Conservation (phyloP, 495 filamentous ascomycete species). For the Sordaria brevicollis region DNA sequence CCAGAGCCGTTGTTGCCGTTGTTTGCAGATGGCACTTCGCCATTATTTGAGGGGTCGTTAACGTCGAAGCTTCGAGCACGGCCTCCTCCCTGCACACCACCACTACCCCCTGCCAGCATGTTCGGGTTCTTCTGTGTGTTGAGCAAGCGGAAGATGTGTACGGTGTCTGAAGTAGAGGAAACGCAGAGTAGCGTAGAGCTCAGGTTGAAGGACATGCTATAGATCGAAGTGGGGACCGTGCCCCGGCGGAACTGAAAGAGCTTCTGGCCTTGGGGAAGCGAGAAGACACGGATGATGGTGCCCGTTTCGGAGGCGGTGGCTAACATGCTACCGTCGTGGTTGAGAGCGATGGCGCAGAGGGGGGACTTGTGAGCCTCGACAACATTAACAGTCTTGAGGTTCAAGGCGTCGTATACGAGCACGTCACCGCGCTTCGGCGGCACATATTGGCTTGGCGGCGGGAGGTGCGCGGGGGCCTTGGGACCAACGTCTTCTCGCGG, state of each 20-base stretch:
- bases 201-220: slow-evolving; percentile 98
- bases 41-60: slow-evolving; percentile 31
- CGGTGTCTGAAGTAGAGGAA: slow-evolving; percentile 89
- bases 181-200: slow-evolving; percentile 89
- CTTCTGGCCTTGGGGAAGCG: slow-evolving; percentile 78
- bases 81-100: slow-evolving; percentile 14
- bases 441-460: slow-evolving; percentile 62
- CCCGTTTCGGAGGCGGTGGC: slow-evolving; percentile 96
- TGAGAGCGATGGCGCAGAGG: slow-evolving; percentile 77
- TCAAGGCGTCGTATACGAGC: slow-evolving; percentile 78
- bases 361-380: slow-evolving; percentile 92
- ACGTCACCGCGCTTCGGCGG: slow-evolving; percentile 87
- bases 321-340: slow-evolving; percentile 83
- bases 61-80: slow-evolving; percentile 39
- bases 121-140: slow-evolving; percentile 7
- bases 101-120: not conserved
- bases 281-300: slow-evolving; percentile 92
- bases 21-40: slow-evolving; percentile 27
- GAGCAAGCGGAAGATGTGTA: slow-evolving; percentile 84
- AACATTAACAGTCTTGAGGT: slow-evolving; percentile 83
- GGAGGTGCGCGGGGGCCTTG: slow-evolving; percentile 71
- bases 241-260: slow-evolving; percentile 92
- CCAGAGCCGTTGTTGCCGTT: slow-evolving; percentile 18
- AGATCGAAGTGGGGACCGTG: slow-evolving; percentile 87
- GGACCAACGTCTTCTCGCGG: slow-evolving; percentile 44